Evolutionary conservation across 441 rosid genomes (phyloP), one percentile per base, ranked within the genome.

Genomic region (Croton setiger): DNA sequence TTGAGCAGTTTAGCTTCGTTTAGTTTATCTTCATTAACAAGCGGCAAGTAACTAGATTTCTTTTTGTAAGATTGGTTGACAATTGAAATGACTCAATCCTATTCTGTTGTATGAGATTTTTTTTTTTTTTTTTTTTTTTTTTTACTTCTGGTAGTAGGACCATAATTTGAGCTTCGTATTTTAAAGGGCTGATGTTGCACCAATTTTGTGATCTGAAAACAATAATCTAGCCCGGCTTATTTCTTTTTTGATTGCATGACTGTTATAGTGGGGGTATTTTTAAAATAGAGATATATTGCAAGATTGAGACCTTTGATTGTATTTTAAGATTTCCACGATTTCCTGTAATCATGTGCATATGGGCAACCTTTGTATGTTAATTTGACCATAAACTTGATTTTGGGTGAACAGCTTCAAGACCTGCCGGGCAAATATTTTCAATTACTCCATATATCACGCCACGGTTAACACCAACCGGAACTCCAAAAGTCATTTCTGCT

Each of bases 401-500:
- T 78, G 70, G 9, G 70, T 23, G 35, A 57, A 74, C 83, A 83
- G 91, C 81, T 77, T 67, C 85, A 64, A 70, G 75, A 67, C 75
- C 79, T 71, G 74, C 80, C 20, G 78, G 76, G 44, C 88, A 83
- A 72, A 87, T 82, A 80, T 81, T 71, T 73, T 86, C 90, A 61
- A 68, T 88, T 64, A 87, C 95, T 74, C 98, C 93, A 31, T 93
- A 87, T 78, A 84, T 87, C 75, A 83, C 95, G 27, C 96, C 97
- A 0, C 82, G 88, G 63, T 88, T 86, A 43, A 91, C 96, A 55
- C 97, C 97, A 59, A 80, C 83, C 7, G 90, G 79, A 75, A 87
- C 98, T 49, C 97, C 97, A 39, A 88, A 89, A 80, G 63, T 85
- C n/a, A 68, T 81, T 63, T 89, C 96, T n/a, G 73, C 86, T 15